Percentiles rank a stretch among this genome's conserved stretches.
These are phyloP conservation scores for Litsea cubeba DNA, from an alignment of 164 flowering plant species.

Conservation along the genomic window DNA sequence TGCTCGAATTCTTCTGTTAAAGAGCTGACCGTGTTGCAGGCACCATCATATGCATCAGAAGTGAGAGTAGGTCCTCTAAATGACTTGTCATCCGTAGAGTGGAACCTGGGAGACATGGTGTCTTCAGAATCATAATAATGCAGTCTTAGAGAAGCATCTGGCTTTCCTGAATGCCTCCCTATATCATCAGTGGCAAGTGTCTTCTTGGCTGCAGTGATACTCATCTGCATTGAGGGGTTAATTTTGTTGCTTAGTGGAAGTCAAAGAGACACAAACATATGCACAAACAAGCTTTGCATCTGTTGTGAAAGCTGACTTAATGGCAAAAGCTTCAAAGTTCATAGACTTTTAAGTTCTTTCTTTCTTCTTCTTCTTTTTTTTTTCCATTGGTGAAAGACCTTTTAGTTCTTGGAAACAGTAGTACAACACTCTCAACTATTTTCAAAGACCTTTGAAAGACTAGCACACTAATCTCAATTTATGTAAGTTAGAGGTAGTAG, in stretches of 20 bases:
- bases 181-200: constrained; percentile 40
- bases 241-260: not conserved
- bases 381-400: too few species aligned
- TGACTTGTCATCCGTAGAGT: constrained; percentile 59
- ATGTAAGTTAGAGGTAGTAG: too few species aligned
- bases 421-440: too few species aligned
- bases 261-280: not conserved
- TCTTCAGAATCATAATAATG: constrained; percentile 64
- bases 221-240: constrained; percentile 41
- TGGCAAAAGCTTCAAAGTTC: too few species aligned
- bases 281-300: not conserved
- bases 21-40: constrained; percentile 28
- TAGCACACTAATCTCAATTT: too few species aligned
- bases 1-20: constrained; percentile 71
- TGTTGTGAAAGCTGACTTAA: not conserved
- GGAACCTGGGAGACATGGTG: constrained; percentile 38
- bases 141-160: constrained; percentile 37
- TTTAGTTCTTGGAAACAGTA: too few species aligned
- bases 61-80: constrained; percentile 20
- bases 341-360: too few species aligned
- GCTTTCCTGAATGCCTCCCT: constrained; percentile 39
- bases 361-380: too few species aligned
- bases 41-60: constrained; percentile 31
- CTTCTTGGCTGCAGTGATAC: constrained; percentile 71
- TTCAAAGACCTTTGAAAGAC: too few species aligned